Evolutionary conservation across 768 basidiomycete genomes (phyloP), one percentile per base, ranked within the genome.

Genomic region (Calvatia gigantea): DNA sequence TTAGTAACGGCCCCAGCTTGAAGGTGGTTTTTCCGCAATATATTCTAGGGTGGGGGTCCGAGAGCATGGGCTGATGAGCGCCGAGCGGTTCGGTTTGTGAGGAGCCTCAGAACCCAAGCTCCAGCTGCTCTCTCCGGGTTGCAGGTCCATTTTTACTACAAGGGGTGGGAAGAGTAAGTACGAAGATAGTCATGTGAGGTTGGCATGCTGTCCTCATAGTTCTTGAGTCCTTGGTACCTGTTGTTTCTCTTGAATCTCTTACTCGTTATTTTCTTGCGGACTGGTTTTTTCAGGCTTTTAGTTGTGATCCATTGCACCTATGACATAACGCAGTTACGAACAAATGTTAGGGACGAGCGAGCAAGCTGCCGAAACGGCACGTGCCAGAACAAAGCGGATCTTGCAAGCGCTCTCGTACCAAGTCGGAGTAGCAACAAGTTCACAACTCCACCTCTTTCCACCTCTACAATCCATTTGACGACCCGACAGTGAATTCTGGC

Each of bases 331-430:
- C 12, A 42, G 9, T 19, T 42, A 7, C 21, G 41, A 42, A 42
- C 12, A 21, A 29, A 32, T n/a, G 27, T 11, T 29, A 43, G n/a
- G 31, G n/a, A 11, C 1, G 32, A 7, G 6, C 6, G 37, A 38
- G 19, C 12, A 19, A 52, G 14, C 21, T 43, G 29, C 51, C 51
- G 42, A 23, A 19, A 8, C 33, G 38, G 54, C 54, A 56, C 54
- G 54, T 56, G 54, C 43, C 37, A 32, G 17, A n/a, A 17, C 37
- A 39, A 39, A 44, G 31, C 54, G 46, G 54, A 55, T 55, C 54
- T 55, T 56, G 15, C 32, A n/a, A 29, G 42, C 43, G 38, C 46
- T 21, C 35, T 42, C n/a, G n/a, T 27, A 29, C 19, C 19, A 29
- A 47, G 44, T 32, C 38, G 53, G 32, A 45, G 53, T 54, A 8